Base-by-base conservation (phyloP, 129 eudicot genomes). In the Arctium minus region DNA sequence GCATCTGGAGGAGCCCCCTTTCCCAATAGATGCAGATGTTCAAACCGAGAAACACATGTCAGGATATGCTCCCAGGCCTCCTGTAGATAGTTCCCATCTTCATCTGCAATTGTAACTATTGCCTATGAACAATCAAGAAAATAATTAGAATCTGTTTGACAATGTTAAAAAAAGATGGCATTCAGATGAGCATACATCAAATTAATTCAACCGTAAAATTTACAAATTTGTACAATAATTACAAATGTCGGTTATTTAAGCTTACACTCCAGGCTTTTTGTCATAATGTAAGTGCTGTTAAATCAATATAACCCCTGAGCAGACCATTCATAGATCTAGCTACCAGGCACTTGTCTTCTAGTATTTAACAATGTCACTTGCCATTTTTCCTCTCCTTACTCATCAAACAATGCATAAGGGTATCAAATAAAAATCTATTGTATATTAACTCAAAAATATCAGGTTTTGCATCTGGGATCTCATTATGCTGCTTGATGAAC, bases 11-110 rank as follows among this genome's bases (percentile, higher is more conserved):
- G 98, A 77, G 94, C 97, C 85, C 99, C 99, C 79, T 92, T 91
- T 48, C 98, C 98, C 82, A 96, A 79, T 31, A 93, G 90, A 89
- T 90, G 97, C 91, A 96, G 88, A 87, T 96, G 97, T 81, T 96
- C 98, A 84, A 93, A 93, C 69, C 99, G 92, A 76, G 99, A 96
- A 72, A 96, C 96, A 77, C 99, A 96, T 40, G 97, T 93, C 88
- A 96, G 87, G 68, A 96, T 96, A 86, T 96, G 99, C 86, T 96
- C 99, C 99, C 99, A 96, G 0, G 96, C 99, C 38, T 96, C 99
- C 84, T 96, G 99, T 77, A 96, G 88, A 85, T 90, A 87, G 76
- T 96, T 91, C 35, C 99, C 99, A 78, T 96, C 99, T 87, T 96
- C 99, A 84, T 96, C 98, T 82, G 99, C 99, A 83, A 96, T 89